Conservation (phyloP, 2,329 filamentous ascomycete species). For the Aspergillus brasiliensis region DNA sequence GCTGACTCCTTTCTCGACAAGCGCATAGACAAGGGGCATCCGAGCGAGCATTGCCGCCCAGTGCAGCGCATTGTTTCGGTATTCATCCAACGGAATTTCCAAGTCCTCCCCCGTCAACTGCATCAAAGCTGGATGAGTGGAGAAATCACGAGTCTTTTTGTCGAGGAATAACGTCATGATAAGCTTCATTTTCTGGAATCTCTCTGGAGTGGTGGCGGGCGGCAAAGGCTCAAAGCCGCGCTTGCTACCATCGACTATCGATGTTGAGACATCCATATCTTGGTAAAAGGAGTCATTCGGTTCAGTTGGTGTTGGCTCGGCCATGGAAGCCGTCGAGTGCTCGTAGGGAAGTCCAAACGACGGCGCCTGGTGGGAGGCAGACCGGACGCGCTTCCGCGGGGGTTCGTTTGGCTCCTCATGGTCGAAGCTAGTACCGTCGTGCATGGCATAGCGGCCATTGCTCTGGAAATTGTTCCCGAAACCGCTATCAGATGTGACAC, state of each 20-base stretch:
- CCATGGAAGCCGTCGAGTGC: slow-evolving; percentile 39
- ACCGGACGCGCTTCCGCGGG: slow-evolving; percentile 73
- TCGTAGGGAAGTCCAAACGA: slow-evolving; percentile 39
- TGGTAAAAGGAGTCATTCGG: slow-evolving; percentile 52
- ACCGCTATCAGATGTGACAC: slow-evolving; percentile 73
- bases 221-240: slow-evolving; percentile 48
- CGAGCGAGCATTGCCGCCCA: slow-evolving; percentile 95
- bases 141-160: slow-evolving; percentile 67
- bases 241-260: slow-evolving; percentile 33
- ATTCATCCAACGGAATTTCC: slow-evolving; percentile 88
- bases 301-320: slow-evolving; percentile 48
- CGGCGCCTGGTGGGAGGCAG: slow-evolving; percentile 54
- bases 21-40: slow-evolving; percentile 75
- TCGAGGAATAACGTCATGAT: slow-evolving; percentile 84
- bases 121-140: slow-evolving; percentile 74
- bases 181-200: slow-evolving; percentile 77
- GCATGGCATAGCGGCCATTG: slow-evolving; percentile 37
- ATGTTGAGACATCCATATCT: slow-evolving; percentile 37
- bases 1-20: slow-evolving; percentile 82
- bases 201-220: slow-evolving; percentile 60
- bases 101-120: slow-evolving; percentile 77
- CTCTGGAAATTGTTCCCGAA: slow-evolving; percentile 68
- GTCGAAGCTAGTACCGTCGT: slow-evolving; percentile 50
- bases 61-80: slow-evolving; percentile 83
- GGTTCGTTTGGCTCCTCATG: slow-evolving; percentile 68